These are phyloP conservation scores for Macrophomina phaseolina DNA, from an alignment of 2,329 filamentous ascomycete genomes.

Conservation along the genomic window DNA sequence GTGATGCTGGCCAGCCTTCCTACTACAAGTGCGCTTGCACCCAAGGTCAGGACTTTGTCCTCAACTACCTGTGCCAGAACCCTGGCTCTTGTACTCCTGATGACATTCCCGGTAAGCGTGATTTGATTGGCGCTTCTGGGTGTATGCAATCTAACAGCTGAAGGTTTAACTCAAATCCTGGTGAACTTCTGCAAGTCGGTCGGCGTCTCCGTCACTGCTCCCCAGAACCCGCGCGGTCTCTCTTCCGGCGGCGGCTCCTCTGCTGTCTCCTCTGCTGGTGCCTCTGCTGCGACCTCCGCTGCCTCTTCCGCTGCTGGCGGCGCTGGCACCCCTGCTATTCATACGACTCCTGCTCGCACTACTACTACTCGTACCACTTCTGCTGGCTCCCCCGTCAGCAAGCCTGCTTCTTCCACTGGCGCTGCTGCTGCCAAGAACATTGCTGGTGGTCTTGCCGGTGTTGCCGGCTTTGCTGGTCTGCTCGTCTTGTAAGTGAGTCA, in stretches of 20 bases:
- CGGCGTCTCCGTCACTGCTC: slow-evolving; percentile 20
- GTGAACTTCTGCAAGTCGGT: slow-evolving; percentile 20
- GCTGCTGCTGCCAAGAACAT: slow-evolving; percentile 34
- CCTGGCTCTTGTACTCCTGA: neutral
- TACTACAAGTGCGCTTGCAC: slow-evolving; percentile 26
- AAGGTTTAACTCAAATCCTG: slow-evolving; percentile 9
- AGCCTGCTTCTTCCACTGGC: slow-evolving; percentile 37
- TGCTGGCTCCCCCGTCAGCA: slow-evolving; percentile 29
- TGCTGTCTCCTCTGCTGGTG: neutral
- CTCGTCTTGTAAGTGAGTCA: neutral
- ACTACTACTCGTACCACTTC: slow-evolving; percentile 21
- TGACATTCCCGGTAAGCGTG: slow-evolving; percentile 16
- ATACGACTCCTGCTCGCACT: slow-evolving; percentile 23
- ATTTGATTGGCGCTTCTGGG: neutral
- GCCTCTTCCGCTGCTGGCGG: neutral
- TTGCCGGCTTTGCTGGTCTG: slow-evolving; percentile 35
- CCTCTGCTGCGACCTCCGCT: neutral
- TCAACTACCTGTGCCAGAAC: slow-evolving; percentile 18
- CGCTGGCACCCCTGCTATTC: neutral
- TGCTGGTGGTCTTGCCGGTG: slow-evolving; percentile 35
- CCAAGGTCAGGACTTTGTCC: slow-evolving; percentile 10
- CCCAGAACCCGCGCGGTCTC: slow-evolving; percentile 15
- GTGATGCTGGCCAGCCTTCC: slow-evolving; percentile 11
- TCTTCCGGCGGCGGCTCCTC: neutral
- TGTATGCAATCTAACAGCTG: too few relatives aligned